Conservation (phyloP, 345 rosid genomes). For the Camelina neglecta region DNA sequence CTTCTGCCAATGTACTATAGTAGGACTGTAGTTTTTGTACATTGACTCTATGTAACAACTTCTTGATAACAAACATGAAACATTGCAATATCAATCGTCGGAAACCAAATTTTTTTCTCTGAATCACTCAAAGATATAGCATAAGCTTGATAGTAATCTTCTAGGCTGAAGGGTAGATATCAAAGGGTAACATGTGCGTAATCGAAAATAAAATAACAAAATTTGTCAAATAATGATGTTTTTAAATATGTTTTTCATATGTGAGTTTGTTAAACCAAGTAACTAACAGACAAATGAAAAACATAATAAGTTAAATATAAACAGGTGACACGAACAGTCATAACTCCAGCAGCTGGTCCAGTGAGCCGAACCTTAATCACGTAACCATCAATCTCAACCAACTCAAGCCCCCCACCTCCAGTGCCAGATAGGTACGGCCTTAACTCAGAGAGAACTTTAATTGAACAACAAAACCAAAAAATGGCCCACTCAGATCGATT, state of each 20-base stretch:
- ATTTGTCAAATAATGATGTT: too few species aligned
- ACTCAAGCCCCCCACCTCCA: slow-evolving; percentile 86
- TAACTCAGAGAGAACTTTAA: slow-evolving; percentile 80
- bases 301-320: too few species aligned
- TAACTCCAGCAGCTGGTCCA: slow-evolving; percentile 91
- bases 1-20: too few species aligned
- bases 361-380: slow-evolving; percentile 70
- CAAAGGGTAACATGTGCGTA: not conserved
- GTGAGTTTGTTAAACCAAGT: too few species aligned
- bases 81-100: not conserved
- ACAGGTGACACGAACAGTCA: slow-evolving; percentile 73
- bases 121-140: not conserved
- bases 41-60: too few species aligned
- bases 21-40: too few species aligned
- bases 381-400: slow-evolving; percentile 68
- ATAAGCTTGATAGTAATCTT: not conserved
- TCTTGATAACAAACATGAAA: too few species aligned
- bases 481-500: not conserved
- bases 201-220: not conserved
- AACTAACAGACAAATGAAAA: too few species aligned
- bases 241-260: too few species aligned
- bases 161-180: not conserved
- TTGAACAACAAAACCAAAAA: slow-evolving; percentile 1
- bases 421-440: slow-evolving; percentile 91
- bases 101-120: not conserved